A percentile compares a stretch with the other conserved stretches of the same genome.
These are phyloP conservation scores for Flaveria bidentis DNA, from an alignment of 129 eudicot species.

Conservation along the genomic window DNA sequence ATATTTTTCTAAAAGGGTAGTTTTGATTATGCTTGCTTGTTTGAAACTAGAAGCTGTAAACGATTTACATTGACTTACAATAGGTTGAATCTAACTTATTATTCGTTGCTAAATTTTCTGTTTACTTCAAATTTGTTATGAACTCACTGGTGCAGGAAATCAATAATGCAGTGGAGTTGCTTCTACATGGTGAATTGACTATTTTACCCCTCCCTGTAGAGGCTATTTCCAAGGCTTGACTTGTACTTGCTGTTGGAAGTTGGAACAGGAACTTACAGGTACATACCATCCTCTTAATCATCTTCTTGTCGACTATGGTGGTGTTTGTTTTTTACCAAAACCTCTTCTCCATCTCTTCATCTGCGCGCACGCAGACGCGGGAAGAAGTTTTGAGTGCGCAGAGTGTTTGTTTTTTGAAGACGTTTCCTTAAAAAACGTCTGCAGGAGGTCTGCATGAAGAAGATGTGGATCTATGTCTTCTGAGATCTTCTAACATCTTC, in stretches of 20 bases:
- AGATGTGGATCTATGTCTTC: too few species aligned
- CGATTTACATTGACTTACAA: neutral
- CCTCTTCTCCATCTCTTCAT: too few species aligned
- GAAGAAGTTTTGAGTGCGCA: too few species aligned
- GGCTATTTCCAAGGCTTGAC: neutral
- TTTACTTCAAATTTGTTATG: neutral
- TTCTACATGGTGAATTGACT: neutral
- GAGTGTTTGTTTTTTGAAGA: too few species aligned
- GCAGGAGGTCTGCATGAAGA: too few species aligned
- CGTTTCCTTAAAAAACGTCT: too few species aligned
- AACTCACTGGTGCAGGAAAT: neutral
- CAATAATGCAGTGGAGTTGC: constrained; percentile 4
- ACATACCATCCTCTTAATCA: neutral
- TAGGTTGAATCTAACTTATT: neutral
- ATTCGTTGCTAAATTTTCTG: neutral
- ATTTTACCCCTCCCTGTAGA: constrained; percentile 11
- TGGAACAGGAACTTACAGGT: constrained; percentile 17
- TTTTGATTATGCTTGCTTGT: neutral
- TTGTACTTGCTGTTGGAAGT: neutral
- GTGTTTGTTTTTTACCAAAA: too few species aligned
- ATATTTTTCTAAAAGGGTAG: neutral
- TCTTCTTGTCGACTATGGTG: too few species aligned
- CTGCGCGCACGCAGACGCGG: too few species aligned
- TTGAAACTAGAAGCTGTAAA: neutral
- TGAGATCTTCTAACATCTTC: too few species aligned